A percentile compares a stretch with the other conserved stretches of the same genome.
Conservation (phyloP, 768 basidiomycete species). For the Cyclocybe cylindracea region DNA sequence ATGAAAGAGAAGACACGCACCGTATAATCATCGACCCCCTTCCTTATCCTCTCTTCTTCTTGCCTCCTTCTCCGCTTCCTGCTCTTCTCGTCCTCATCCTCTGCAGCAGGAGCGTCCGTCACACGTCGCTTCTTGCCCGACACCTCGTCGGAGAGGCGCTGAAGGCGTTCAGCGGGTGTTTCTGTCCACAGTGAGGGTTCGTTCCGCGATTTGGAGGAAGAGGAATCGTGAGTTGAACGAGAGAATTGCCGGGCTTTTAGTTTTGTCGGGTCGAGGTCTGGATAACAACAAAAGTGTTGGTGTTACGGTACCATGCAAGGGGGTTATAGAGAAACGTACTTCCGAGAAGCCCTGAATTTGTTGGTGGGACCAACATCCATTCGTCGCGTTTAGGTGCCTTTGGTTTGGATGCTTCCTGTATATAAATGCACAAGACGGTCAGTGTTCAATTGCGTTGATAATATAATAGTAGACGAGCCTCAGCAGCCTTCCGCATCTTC, state of each 20-base stretch:
- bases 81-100: constrained; percentile 39
- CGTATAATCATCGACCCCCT: constrained; percentile 79
- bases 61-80: constrained; percentile 59
- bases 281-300: not conserved
- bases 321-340: constrained; percentile 48
- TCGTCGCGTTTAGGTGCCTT: constrained; percentile 85
- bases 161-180: constrained; percentile 90
- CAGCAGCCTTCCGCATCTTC: constrained; percentile 65
- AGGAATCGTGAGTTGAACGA: constrained; percentile 45
- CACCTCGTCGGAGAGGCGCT: constrained; percentile 92
- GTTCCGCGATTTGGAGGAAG: constrained; percentile 30
- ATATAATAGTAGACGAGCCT: constrained; percentile 39
- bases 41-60: constrained; percentile 68
- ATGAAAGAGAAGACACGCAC: constrained; percentile 38
- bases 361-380: constrained; percentile 98
- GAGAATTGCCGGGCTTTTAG: constrained; percentile 81
- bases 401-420: constrained; percentile 73
- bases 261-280: constrained; percentile 87
- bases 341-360: constrained; percentile 73
- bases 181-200: constrained; percentile 93
- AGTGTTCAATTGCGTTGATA: not conserved
- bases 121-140: constrained; percentile 86
- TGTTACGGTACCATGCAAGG: not conserved
- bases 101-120: constrained; percentile 48
- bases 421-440: not conserved